Conservation (phyloP, 2,329 filamentous ascomycete species). For the Periconia sp. region DNA sequence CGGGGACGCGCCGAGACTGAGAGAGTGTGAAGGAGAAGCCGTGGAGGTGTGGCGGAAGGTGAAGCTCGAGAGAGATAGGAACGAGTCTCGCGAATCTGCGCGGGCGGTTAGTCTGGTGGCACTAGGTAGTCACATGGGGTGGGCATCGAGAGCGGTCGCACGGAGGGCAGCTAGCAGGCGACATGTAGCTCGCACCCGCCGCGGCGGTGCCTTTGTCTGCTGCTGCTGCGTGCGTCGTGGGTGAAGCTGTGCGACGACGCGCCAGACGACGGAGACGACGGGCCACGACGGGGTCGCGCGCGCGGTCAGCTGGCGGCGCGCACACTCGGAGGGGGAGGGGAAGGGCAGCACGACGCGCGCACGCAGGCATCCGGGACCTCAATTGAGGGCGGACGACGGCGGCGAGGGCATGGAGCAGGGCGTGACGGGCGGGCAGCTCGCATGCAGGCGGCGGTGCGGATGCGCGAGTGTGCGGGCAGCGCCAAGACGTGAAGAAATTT, state of each 20-base stretch:
- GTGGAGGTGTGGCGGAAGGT: slow-evolving; percentile 25
- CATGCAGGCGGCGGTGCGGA: neutral
- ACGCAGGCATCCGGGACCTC: too few relatives aligned
- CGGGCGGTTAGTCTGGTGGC: slow-evolving; percentile 33
- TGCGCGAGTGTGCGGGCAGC: slow-evolving; percentile 2
- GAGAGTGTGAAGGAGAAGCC: slow-evolving; percentile 38
- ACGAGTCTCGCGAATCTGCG: slow-evolving; percentile 37
- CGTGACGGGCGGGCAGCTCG: slow-evolving; percentile 1
- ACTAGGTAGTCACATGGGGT: slow-evolving; percentile 40
- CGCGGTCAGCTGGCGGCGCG: neutral
- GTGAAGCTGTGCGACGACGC: slow-evolving; percentile 6
- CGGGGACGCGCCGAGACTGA: slow-evolving; percentile 30
- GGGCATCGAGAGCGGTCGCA: slow-evolving; percentile 25
- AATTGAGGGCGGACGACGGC: too few relatives aligned
- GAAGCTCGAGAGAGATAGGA: slow-evolving; percentile 27
- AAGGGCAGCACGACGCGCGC: neutral
- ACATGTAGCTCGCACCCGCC: too few relatives aligned
- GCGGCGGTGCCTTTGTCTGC: slow-evolving; percentile 11
- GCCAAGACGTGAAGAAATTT: slow-evolving; percentile 15
- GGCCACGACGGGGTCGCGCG: neutral
- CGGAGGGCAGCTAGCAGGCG: slow-evolving; percentile 18
- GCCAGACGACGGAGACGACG: too few relatives aligned
- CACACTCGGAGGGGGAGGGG: neutral
- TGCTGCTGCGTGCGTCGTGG: neutral
- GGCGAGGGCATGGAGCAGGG: too few relatives aligned